Conservation (phyloP, 305 asterid genomes). For the Fraxinus sp. region DNA sequence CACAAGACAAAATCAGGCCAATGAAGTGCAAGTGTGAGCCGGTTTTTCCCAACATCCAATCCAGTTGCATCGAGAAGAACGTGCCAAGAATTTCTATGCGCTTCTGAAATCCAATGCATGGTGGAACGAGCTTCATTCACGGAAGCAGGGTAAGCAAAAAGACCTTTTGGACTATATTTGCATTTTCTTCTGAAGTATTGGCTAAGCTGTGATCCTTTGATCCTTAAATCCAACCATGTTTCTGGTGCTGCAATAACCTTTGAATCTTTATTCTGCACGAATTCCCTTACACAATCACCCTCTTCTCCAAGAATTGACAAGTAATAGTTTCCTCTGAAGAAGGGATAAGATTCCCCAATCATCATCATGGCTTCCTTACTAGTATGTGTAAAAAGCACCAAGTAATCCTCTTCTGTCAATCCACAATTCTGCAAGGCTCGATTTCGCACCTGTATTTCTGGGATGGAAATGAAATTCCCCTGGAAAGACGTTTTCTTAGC, state of each 20-base stretch:
- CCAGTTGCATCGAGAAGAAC: conserved; percentile 64
- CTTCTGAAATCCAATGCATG: conserved; percentile 90
- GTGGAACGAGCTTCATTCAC: conserved; percentile 48
- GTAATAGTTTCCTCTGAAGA: conserved; percentile 70
- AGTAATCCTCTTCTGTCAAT: conserved; percentile 57
- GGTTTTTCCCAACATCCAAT: conserved; percentile 43
- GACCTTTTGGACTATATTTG: conserved; percentile 63
- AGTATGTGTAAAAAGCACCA: conserved; percentile 44
- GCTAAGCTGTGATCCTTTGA: conserved; percentile 81
- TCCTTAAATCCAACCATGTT: conserved; percentile 80
- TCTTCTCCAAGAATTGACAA: conserved; percentile 55
- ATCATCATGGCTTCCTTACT: conserved; percentile 54
- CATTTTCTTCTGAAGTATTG: conserved; percentile 71
- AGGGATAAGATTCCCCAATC: conserved; percentile 77
- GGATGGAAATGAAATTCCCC: conserved; percentile 74
- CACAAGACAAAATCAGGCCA: conserved; percentile 70
- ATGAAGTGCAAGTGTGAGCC: conserved; percentile 55
- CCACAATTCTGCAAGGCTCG: conserved; percentile 68
- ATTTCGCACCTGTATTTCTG: conserved; percentile 71
- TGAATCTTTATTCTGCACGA: conserved; percentile 48
- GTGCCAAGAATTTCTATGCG: conserved; percentile 76
- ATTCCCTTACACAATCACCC: conserved; percentile 46
- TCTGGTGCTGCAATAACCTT: conserved; percentile 71
- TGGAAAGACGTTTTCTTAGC: conserved; percentile 47
- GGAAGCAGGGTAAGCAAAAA: conserved; percentile 60